These are phyloP conservation scores for Aspergillus niger DNA, from an alignment of 2,329 filamentous ascomycete genomes.

Conservation along the genomic window DNA sequence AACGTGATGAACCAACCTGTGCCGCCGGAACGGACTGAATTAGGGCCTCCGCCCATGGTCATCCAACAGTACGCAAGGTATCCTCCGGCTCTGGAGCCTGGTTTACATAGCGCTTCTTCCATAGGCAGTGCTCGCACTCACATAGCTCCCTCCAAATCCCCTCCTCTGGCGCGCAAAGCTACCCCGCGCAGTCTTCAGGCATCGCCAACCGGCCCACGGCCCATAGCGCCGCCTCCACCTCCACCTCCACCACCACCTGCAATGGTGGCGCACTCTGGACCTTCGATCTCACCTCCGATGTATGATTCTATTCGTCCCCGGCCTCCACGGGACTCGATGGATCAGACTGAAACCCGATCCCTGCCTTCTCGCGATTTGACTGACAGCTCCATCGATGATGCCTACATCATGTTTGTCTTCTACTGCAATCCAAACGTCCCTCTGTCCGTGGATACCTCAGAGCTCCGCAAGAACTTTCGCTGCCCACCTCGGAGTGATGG, in stretches of 20 bases:
- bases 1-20: constrained; percentile 29
- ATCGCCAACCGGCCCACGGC: constrained; percentile 38
- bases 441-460: constrained; percentile 66
- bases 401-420: constrained; percentile 81
- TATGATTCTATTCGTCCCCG: constrained; percentile 35
- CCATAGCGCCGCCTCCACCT: constrained; percentile 29
- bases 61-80: constrained; percentile 45
- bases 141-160: constrained; percentile 36
- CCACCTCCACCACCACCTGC: no score
- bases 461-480: constrained; percentile 74
- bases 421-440: constrained; percentile 86
- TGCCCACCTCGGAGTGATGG: constrained; percentile 83
- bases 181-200: constrained; percentile 43
- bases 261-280: constrained; percentile 31
- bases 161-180: constrained; percentile 40
- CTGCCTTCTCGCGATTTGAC: constrained; percentile 70
- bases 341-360: constrained; percentile 50
- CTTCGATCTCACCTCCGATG: constrained; percentile 45
- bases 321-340: constrained; percentile 33
- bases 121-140: constrained; percentile 38
- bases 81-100: constrained; percentile 36
- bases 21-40: constrained; percentile 27
- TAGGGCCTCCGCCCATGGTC: constrained; percentile 32
- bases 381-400: constrained; percentile 72
- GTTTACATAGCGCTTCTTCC: constrained; percentile 41